These are phyloP conservation scores for Umbilicus rupestris DNA, from an alignment of 164 flowering plant genomes.

Conservation along the genomic window DNA sequence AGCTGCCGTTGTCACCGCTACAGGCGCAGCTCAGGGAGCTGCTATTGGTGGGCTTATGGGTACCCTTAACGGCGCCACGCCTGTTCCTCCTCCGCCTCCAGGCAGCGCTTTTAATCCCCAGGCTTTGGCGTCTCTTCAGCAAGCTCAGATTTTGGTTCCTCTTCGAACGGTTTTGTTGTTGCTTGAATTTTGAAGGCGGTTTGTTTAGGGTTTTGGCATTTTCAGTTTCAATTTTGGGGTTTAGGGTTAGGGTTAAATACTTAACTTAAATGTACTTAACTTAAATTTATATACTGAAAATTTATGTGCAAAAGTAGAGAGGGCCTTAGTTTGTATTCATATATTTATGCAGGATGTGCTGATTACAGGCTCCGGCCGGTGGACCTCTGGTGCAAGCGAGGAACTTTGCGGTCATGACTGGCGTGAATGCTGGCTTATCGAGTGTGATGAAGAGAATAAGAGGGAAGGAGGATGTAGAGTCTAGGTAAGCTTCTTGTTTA, in stretches of 20 bases:
- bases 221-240: not conserved
- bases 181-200: not conserved
- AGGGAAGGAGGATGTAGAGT: conserved; percentile 87
- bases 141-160: conserved; percentile 60
- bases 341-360: not conserved
- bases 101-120: conserved; percentile 44
- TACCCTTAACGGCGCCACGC: conserved; percentile 49
- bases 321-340: no score
- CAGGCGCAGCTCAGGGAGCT: conserved; percentile 74
- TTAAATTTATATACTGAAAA: no score
- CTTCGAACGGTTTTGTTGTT: not conserved
- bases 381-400: conserved; percentile 93
- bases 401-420: conserved; percentile 95
- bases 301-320: no score
- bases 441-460: conserved; percentile 81
- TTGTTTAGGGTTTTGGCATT: not conserved
- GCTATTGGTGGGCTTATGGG: conserved; percentile 89
- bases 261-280: no score
- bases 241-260: no score
- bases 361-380: conserved; percentile 66
- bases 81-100: conserved; percentile 47
- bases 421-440: conserved; percentile 87
- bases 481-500: conserved; percentile 42
- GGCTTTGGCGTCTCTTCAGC: conserved; percentile 76
- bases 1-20: conserved; percentile 74